Conservation (phyloP, 208 protist genomes). For the Acanthamoeba sp. region DNA sequence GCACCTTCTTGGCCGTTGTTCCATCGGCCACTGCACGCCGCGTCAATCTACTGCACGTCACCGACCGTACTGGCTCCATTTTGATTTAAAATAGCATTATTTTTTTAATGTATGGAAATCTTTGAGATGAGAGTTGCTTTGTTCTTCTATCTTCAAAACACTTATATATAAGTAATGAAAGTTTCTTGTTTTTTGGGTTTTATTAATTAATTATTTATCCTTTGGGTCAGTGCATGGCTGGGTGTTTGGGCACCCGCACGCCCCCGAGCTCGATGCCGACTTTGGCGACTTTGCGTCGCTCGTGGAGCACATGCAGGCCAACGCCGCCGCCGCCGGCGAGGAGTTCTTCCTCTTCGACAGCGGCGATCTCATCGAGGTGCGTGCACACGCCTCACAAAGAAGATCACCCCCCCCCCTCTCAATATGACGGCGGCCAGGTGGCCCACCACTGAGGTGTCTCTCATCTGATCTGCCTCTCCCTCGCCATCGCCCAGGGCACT, state of each 20-base stretch:
- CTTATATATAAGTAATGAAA: not conserved
- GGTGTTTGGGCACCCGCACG: slow-evolving; percentile 74
- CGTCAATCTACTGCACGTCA: slow-evolving; percentile 13
- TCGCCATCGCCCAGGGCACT: slow-evolving; percentile 62
- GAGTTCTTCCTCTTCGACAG: slow-evolving; percentile 80
- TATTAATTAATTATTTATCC: not conserved
- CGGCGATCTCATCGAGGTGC: slow-evolving; percentile 76
- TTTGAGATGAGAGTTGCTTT: not conserved
- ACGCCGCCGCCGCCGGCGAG: slow-evolving; percentile 64
- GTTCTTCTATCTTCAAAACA: not conserved
- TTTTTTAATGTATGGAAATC: not conserved
- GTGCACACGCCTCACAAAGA: not conserved
- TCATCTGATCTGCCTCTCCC: not conserved
- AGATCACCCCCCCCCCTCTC: too few relatives aligned
- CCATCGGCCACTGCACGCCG: not conserved
- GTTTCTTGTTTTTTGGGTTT: not conserved
- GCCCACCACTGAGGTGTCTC: not conserved
- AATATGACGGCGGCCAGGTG: too few relatives aligned
- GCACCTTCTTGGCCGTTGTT: too few relatives aligned
- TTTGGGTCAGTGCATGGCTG: slow-evolving; percentile 51
- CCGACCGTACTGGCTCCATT: not conserved
- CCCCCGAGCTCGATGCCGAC: slow-evolving; percentile 65
- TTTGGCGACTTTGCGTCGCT: slow-evolving; percentile 76
- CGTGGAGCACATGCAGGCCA: slow-evolving; percentile 70
- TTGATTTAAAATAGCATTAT: not conserved